Evolutionary conservation across 2,329 filamentous ascomycete species (phyloP).

Genomic region (Ceratocystis alfenasii): DNA sequence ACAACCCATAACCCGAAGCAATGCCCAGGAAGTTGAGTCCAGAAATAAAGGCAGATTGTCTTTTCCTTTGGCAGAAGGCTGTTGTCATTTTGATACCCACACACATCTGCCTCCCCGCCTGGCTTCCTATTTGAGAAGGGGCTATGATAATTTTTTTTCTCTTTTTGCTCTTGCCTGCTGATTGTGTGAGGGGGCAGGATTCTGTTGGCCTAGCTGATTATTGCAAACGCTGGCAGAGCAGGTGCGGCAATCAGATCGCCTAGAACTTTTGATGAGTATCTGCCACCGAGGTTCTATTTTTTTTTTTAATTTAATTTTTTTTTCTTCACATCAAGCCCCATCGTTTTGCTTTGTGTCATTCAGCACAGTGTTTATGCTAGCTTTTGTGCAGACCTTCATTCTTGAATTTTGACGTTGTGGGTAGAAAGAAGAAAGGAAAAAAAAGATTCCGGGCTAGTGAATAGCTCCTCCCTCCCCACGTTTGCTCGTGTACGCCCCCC

Average conservation of each 20-base stretch:
- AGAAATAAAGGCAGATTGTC: neutral
- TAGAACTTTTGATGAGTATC: neutral
- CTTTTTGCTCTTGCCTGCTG: neutral
- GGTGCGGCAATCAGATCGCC: neutral
- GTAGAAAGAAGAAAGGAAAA: neutral
- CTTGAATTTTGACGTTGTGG: constrained; percentile 4
- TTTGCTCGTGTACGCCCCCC: constrained; percentile 7
- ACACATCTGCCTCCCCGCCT: neutral
- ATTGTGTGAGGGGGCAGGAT: neutral
- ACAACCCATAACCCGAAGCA: neutral
- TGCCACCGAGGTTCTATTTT: neutral
- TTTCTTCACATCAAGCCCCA: neutral
- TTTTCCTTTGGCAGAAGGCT: neutral
- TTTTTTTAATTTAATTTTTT: neutral
- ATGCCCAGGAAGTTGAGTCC: neutral
- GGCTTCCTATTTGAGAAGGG: neutral
- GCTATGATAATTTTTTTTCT: neutral
- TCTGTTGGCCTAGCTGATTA: neutral
- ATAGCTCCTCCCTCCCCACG: neutral
- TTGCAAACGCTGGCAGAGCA: neutral
- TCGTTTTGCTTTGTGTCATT: neutral
- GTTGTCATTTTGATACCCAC: neutral
- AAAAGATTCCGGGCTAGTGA: neutral
- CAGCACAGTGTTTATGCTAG: neutral
- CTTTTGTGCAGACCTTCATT: neutral